Percentiles rank a stretch among this genome's conserved stretches.
phyloP scores from a whole-genome alignment of 2,329 filamentous ascomycete species.

The Calycina herbarum region DNA sequence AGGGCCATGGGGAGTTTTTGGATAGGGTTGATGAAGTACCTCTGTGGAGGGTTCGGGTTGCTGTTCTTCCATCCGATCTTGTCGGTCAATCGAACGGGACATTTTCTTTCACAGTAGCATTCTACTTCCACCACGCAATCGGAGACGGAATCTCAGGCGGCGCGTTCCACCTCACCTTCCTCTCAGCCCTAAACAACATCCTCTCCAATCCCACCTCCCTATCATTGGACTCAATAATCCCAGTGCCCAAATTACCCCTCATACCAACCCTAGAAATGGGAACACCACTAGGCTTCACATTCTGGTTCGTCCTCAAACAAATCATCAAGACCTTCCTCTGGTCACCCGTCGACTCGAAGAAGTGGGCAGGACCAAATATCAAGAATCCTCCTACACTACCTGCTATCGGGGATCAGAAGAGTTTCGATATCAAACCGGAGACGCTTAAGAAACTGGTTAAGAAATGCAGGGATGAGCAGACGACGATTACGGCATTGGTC shows the following conservation, averaged over 20 bases:
- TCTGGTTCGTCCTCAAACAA: slow-evolving; percentile 42
- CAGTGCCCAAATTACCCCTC: slow-evolving; percentile 32
- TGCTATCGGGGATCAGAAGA: slow-evolving; percentile 11
- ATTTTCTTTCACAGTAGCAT: slow-evolving; percentile 38
- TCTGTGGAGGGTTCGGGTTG: slow-evolving; percentile 24
- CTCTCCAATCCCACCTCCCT: slow-evolving; percentile 17
- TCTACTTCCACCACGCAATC: slow-evolving; percentile 54
- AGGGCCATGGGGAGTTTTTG: slow-evolving; percentile 16
- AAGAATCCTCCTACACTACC: slow-evolving; percentile 7
- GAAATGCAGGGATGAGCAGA: slow-evolving; percentile 24
- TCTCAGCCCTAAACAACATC: slow-evolving; percentile 43
- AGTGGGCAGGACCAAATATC: slow-evolving; percentile 22
- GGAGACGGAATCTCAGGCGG: slow-evolving; percentile 51
- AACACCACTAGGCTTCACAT: slow-evolving; percentile 38
- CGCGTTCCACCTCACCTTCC: slow-evolving; percentile 51
- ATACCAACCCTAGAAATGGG: slow-evolving; percentile 25
- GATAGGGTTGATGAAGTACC: slow-evolving; percentile 20
- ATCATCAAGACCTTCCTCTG: slow-evolving; percentile 44
- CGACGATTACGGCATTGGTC: slow-evolving; percentile 24
- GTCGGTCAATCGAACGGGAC: not conserved
- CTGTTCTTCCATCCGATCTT: not conserved
- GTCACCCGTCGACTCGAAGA: slow-evolving; percentile 13
- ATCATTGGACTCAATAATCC: slow-evolving; percentile 30
- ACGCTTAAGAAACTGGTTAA: slow-evolving; percentile 16
- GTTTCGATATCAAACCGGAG: slow-evolving; percentile 16